These are phyloP conservation scores for Hylodesmum podocarpum DNA, from an alignment of 306 rosid genomes.

Conservation along the genomic window DNA sequence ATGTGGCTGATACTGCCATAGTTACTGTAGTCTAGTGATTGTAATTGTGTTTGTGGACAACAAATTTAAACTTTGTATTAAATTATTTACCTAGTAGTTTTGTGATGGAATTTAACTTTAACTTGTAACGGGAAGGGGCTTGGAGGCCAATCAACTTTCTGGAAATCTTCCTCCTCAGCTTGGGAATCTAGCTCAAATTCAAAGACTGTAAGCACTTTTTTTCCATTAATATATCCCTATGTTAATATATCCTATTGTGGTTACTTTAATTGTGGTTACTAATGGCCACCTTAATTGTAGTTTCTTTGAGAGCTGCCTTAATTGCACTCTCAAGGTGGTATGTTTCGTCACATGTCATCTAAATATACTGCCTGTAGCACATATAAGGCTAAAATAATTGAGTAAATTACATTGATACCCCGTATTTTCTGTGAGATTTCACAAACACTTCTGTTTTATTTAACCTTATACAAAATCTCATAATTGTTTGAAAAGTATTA, in stretches of 20 bases:
- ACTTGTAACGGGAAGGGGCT: conserved; percentile 40
- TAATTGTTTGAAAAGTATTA: too few relatives aligned
- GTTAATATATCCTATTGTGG: background rate
- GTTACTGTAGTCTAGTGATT: too few relatives aligned
- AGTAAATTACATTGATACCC: too few relatives aligned
- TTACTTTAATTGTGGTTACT: background rate
- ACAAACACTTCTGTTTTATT: too few relatives aligned
- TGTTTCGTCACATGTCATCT: background rate
- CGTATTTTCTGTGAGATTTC: too few relatives aligned
- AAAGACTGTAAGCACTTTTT: conserved; percentile 51
- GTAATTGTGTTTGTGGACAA: background rate
- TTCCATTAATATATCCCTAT: background rate
- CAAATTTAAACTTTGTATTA: background rate
- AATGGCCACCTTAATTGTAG: background rate
- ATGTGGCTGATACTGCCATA: background rate
- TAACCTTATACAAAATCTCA: too few relatives aligned
- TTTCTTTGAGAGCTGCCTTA: background rate
- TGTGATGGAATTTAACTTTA: background rate
- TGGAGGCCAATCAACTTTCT: conserved; percentile 59
- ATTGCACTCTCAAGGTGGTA: background rate
- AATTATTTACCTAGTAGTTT: background rate
- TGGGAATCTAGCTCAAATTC: conserved; percentile 51
- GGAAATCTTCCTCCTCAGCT: conserved; percentile 62
- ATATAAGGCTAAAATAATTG: background rate
- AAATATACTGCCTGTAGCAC: background rate